Evolutionary conservation across 148 eudicot genomes (phyloP).

Genomic region (Rhododendron ferrugineum): DNA sequence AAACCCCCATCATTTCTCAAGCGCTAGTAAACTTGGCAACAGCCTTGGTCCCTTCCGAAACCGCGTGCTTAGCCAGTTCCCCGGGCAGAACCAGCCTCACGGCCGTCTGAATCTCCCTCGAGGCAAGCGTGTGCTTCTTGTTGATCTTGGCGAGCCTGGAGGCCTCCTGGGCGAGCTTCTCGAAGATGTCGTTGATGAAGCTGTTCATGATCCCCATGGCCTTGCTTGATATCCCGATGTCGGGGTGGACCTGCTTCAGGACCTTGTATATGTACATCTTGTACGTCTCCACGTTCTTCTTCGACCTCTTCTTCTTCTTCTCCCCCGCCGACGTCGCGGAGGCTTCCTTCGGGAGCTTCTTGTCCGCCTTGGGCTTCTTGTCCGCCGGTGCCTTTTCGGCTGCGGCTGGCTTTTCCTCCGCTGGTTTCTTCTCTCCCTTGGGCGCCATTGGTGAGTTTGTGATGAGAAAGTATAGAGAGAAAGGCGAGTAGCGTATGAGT

Average conservation of each 20-base stretch:
- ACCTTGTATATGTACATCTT: constrained; percentile 59
- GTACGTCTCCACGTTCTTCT: constrained; percentile 49
- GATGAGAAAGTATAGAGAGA: background rate
- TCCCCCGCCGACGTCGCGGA: background rate
- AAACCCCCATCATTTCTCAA: background rate
- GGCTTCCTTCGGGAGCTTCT: constrained; percentile 8
- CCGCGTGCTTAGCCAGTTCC: constrained; percentile 48
- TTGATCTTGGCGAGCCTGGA: constrained; percentile 35
- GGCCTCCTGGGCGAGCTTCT: constrained; percentile 50
- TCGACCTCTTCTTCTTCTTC: constrained; percentile 43
- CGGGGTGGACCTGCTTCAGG: constrained; percentile 48
- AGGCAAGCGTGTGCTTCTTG: constrained; percentile 44
- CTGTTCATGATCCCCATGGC: constrained; percentile 57
- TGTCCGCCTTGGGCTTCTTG: constrained; percentile 13
- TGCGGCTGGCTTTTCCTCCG: too few species aligned
- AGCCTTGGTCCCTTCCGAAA: constrained; percentile 52
- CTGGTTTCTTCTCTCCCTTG: background rate
- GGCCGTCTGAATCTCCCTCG: constrained; percentile 47
- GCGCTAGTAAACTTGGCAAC: constrained; percentile 45
- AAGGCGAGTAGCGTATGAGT: too few species aligned
- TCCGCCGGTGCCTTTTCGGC: background rate
- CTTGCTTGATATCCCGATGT: constrained; percentile 45
- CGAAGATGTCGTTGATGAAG: constrained; percentile 48
- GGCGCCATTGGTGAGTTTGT: background rate
- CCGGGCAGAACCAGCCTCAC: constrained; percentile 45